Percentiles rank a stretch among this genome's conserved stretches.
Conservation (phyloP, 371 early-diverging fungal genomes). For the Syncephalastrum monosporum region DNA sequence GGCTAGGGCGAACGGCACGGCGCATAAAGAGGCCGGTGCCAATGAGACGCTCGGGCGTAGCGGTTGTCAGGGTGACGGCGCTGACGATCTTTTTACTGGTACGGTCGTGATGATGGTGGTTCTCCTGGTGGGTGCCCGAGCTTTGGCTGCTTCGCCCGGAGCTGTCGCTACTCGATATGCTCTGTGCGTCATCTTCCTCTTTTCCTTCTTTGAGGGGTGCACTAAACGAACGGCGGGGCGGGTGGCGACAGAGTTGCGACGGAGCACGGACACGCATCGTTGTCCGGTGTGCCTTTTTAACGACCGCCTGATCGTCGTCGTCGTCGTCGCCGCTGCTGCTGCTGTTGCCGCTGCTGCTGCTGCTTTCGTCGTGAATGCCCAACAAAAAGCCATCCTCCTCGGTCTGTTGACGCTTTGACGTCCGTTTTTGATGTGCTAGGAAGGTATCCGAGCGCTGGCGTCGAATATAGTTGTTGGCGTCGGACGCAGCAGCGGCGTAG, state of each 20-base stretch:
- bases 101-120: too few species aligned
- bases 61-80: background rate
- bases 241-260: too few species aligned
- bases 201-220: too few species aligned
- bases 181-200: too few species aligned
- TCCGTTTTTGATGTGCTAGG: conserved; percentile 12
- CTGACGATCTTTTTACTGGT: too few species aligned
- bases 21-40: conserved; percentile 23
- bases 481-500: conserved; percentile 10
- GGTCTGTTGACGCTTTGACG: background rate
- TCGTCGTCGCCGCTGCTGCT: background rate
- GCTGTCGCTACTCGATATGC: too few species aligned
- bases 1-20: conserved; percentile 21
- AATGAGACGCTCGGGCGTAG: conserved; percentile 2
- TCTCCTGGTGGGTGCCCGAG: too few species aligned
- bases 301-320: conserved; percentile 6
- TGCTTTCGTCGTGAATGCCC: conserved; percentile 1
- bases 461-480: conserved; percentile 16
- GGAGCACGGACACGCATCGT: too few species aligned
- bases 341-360: background rate
- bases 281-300: background rate
- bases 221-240: too few species aligned
- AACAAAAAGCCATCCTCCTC: conserved; percentile 1
- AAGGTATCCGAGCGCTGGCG: conserved; percentile 28
- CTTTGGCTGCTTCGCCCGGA: too few species aligned